These are phyloP conservation scores for Fraxinus latifolia DNA, from an alignment of 305 asterid species.

Conservation along the genomic window DNA sequence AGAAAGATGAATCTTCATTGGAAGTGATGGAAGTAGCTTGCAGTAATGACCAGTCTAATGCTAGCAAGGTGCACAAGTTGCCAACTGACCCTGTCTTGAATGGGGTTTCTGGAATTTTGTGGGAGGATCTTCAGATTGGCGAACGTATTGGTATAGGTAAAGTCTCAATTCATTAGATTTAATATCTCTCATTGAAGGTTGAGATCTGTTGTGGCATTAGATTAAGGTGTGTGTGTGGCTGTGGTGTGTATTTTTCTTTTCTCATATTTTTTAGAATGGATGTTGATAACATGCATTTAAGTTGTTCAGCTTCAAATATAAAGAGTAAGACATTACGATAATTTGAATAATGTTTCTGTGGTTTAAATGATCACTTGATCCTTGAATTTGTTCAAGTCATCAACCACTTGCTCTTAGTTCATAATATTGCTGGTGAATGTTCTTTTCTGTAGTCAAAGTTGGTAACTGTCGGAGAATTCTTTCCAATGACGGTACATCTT, in stretches of 20 bases:
- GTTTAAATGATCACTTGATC: neutral
- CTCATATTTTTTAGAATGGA: neutral
- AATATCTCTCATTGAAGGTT: conserved; percentile 18
- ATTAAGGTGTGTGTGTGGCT: neutral
- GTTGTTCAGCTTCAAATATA: neutral
- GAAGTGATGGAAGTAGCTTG: conserved; percentile 32
- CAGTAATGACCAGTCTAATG: conserved; percentile 36
- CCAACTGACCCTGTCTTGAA: conserved; percentile 58
- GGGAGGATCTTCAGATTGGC: conserved; percentile 97
- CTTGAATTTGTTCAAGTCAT: neutral
- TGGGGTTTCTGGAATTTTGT: conserved; percentile 84
- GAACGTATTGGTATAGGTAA: conserved; percentile 98
- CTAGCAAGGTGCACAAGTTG: conserved; percentile 37
- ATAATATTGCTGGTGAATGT: neutral
- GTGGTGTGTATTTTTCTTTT: neutral
- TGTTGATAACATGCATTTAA: neutral
- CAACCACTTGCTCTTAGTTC: neutral
- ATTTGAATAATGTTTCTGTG: neutral
- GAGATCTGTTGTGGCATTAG: conserved; percentile 10
- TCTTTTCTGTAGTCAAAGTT: neutral
- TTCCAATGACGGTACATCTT: neutral
- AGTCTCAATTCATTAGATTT: conserved; percentile 8
- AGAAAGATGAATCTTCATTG: conserved; percentile 11
- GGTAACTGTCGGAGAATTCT: neutral
- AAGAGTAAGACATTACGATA: neutral